Evolutionary conservation across 2,329 filamentous ascomycete genomes (phyloP).

Genomic region (Aspergillus flavus): DNA sequence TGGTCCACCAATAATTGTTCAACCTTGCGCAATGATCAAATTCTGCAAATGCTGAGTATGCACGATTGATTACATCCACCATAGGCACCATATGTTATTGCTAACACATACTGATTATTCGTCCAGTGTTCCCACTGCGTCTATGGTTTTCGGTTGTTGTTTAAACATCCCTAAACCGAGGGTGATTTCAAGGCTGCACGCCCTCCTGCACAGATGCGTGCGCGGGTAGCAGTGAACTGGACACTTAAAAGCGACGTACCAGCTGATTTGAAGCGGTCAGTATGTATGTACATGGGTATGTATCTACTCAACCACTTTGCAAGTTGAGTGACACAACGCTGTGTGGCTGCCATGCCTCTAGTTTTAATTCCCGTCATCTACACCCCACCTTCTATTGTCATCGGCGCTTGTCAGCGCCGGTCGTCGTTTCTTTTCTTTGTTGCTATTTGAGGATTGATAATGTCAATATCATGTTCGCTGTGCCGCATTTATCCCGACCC

Average conservation of each 20-base stretch:
- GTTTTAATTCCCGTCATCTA: conserved; percentile 29
- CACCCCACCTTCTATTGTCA: conserved; percentile 3
- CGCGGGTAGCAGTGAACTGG: conserved; percentile 11
- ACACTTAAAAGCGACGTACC: background rate
- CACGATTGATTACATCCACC: background rate
- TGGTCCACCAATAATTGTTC: background rate
- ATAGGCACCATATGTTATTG: background rate
- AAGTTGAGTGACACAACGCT: conserved; percentile 27
- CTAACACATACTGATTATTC: background rate
- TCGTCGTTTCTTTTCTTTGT: conserved; percentile 8
- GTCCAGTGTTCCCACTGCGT: conserved; percentile 13
- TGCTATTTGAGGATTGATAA: conserved; percentile 11
- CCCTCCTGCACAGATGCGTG: conserved; percentile 21
- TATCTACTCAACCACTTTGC: conserved; percentile 15
- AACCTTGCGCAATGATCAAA: conserved; percentile 16
- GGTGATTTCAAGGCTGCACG: conserved; percentile 20
- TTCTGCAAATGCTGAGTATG: background rate
- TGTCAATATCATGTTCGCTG: background rate
- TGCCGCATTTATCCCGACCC: conserved; percentile 3
- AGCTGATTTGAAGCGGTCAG: conserved; percentile 11
- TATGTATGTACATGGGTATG: conserved; percentile 8
- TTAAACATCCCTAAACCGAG: conserved; percentile 1
- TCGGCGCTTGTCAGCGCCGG: background rate
- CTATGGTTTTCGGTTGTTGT: conserved; percentile 9
- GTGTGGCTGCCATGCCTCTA: conserved; percentile 38